These are phyloP conservation scores for Claviceps humidiphila DNA, from an alignment of 2,329 filamentous ascomycete species.

Conservation along the genomic window DNA sequence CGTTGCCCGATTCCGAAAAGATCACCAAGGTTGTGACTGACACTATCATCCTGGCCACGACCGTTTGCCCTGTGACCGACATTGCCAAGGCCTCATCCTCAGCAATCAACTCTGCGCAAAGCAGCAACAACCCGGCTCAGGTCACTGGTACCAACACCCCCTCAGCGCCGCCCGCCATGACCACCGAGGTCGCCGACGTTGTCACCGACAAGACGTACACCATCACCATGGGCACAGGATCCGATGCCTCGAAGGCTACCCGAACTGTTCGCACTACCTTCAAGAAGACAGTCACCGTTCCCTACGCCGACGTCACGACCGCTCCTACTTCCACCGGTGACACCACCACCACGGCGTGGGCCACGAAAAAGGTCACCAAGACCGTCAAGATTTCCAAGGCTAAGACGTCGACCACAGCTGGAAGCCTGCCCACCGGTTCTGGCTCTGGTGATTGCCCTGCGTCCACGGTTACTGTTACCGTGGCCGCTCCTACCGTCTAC, in stretches of 20 bases:
- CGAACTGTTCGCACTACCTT: constrained; percentile 31
- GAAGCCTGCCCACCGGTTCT: constrained; percentile 10
- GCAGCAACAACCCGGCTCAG: constrained; percentile 14
- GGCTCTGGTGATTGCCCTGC: constrained; percentile 7
- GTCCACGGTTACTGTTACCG: constrained; percentile 14
- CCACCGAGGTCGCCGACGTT: constrained; percentile 15
- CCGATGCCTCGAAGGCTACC: constrained; percentile 21
- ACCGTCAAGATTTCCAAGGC: constrained; percentile 18
- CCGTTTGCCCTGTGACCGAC: constrained; percentile 32
- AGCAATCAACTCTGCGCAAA: too few species aligned
- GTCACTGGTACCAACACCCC: neutral
- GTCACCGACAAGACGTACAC: constrained; percentile 22
- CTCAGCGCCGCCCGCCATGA: constrained; percentile 12
- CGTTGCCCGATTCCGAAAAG: constrained; percentile 23
- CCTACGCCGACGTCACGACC: constrained; percentile 10
- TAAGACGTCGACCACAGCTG: constrained; percentile 12
- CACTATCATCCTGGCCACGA: constrained; percentile 23
- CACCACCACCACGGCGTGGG: constrained; percentile 24
- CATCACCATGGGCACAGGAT: constrained; percentile 21
- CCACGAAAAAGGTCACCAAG: constrained; percentile 22
- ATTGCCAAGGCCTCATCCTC: constrained; percentile 25
- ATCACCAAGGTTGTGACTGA: constrained; percentile 23
- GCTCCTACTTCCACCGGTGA: constrained; percentile 10
- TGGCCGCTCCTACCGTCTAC: constrained; percentile 21
- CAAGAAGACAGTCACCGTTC: constrained; percentile 23